Percentiles rank a stretch among this genome's conserved stretches.
These are phyloP conservation scores for Kodamaea kaohsiungensis DNA, from an alignment of 805 yeast genomes.

Conservation along the genomic window DNA sequence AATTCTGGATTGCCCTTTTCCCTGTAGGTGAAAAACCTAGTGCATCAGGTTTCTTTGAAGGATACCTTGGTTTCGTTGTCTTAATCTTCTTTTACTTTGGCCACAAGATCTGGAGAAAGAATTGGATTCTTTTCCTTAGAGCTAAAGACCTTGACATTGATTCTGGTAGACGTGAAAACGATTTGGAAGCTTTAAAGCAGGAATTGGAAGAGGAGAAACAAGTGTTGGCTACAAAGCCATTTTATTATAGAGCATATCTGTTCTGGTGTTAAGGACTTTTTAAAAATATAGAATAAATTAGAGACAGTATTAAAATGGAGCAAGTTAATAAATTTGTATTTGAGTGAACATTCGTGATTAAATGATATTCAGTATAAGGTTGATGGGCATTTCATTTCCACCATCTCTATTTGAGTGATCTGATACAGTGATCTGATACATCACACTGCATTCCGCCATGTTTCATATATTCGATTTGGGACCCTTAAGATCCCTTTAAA, in stretches of 20 bases:
- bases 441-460: no score
- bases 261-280: slow-evolving; percentile 34
- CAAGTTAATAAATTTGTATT: no score
- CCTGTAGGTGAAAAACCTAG: slow-evolving; percentile 25
- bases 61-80: slow-evolving; percentile 28
- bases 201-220: slow-evolving; percentile 36
- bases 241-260: slow-evolving; percentile 32
- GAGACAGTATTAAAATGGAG: no score
- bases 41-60: slow-evolving; percentile 24
- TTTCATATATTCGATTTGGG: no score
- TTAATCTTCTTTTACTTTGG: slow-evolving; percentile 25
- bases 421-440: no score
- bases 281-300: background rate
- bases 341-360: background rate
- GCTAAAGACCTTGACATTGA: slow-evolving; percentile 26
- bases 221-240: slow-evolving; percentile 33
- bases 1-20: slow-evolving; percentile 29
- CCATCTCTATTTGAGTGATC: no score
- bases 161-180: slow-evolving; percentile 29
- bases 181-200: slow-evolving; percentile 24
- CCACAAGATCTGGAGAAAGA: slow-evolving; percentile 28
- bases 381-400: no score
- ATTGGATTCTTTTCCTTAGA: slow-evolving; percentile 26
- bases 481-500: no score
- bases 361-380: no score